Conservation (phyloP, 148 eudicot genomes). For the Nepenthes gracilis region DNA sequence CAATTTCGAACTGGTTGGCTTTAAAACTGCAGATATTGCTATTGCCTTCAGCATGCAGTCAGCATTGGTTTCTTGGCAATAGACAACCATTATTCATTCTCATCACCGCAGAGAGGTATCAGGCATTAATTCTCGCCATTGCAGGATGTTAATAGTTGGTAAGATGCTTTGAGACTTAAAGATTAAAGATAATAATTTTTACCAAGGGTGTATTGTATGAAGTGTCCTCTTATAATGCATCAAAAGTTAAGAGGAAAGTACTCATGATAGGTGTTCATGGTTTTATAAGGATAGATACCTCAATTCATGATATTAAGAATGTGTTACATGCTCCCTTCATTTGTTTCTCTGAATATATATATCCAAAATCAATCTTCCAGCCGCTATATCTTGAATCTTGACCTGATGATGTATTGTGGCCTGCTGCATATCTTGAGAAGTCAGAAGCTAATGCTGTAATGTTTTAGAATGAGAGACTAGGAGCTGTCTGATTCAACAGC, state of each 20-base stretch:
- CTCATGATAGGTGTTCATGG: neutral
- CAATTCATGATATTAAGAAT: neutral
- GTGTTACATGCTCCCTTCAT: too few relatives aligned
- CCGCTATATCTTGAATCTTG: too few relatives aligned
- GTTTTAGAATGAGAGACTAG: too few relatives aligned
- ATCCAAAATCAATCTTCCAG: too few relatives aligned
- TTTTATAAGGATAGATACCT: neutral
- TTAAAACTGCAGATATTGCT: slow-evolving; percentile 97
- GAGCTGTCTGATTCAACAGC: too few relatives aligned
- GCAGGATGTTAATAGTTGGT: slow-evolving; percentile 94
- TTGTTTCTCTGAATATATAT: too few relatives aligned
- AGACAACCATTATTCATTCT: slow-evolving; percentile 70
- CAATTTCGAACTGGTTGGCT: slow-evolving; percentile 97
- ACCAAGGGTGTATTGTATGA: slow-evolving; percentile 31
- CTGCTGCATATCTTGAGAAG: too few relatives aligned
- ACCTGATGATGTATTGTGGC: too few relatives aligned
- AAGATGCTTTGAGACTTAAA: slow-evolving; percentile 92
- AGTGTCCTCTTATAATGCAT: slow-evolving; percentile 21
- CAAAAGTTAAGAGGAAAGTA: too few relatives aligned
- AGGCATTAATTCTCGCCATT: slow-evolving; percentile 71
- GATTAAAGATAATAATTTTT: slow-evolving; percentile 43
- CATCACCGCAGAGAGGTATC: slow-evolving; percentile 87
- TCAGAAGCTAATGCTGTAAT: too few relatives aligned
- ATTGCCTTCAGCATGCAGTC: slow-evolving; percentile 72
- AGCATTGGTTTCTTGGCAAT: slow-evolving; percentile 78